Conservation (phyloP, 176 grass and related monocot species). For the Tuctoria greenei region DNA sequence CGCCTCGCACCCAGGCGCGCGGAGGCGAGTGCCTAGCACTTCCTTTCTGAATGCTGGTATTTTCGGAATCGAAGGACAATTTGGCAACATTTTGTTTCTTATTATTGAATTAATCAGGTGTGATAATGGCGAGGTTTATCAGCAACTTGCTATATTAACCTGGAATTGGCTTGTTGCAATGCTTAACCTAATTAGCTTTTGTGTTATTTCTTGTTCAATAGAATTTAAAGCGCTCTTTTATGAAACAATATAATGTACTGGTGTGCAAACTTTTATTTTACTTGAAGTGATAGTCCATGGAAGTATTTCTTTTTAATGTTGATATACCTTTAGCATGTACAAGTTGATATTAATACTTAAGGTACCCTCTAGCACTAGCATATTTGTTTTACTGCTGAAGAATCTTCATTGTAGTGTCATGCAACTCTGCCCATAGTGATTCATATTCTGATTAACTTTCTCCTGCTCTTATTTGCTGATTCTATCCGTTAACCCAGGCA, state of each 20-base stretch:
- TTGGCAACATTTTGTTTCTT: neutral
- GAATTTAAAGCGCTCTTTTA: neutral
- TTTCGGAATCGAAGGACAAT: neutral
- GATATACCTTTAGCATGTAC: constrained; percentile 19
- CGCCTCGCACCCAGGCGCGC: too few species aligned
- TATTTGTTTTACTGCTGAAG: constrained; percentile 9
- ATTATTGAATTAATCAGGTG: neutral
- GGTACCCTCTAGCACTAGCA: neutral
- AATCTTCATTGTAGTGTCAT: neutral
- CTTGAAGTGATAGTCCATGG: neutral
- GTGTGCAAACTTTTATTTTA: neutral
- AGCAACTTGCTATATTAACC: too few species aligned
- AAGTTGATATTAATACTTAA: neutral
- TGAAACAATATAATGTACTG: constrained; percentile 12
- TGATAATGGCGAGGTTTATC: neutral
- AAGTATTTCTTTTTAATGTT: constrained; percentile 1
- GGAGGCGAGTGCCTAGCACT: too few species aligned
- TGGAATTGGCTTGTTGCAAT: too few species aligned
- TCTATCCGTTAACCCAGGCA: constrained; percentile 50
- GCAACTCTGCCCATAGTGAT: neutral
- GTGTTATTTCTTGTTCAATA: constrained; percentile 23
- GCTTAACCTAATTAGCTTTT: too few species aligned
- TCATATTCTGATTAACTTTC: constrained; percentile 13
- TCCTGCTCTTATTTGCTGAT: constrained; percentile 25
- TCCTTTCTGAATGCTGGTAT: too few species aligned